Evolutionary conservation across 2,329 filamentous ascomycete species (phyloP).

Genomic region (Cladobotryum protrusum): DNA sequence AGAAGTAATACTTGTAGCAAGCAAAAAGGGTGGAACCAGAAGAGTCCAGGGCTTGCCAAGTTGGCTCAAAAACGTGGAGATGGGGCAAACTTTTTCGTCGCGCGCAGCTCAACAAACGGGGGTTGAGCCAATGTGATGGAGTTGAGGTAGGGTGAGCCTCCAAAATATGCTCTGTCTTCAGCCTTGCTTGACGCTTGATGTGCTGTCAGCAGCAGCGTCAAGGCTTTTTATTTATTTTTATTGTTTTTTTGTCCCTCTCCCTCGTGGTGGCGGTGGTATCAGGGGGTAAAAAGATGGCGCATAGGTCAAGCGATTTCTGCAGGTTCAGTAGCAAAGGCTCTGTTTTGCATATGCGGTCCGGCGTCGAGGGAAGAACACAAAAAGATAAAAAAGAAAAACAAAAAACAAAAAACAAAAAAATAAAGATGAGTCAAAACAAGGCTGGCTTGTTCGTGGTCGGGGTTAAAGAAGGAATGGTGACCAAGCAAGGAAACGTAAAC

Average conservation of each 20-base stretch:
- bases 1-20: slow-evolving; percentile 7
- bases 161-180: no score
- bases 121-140: not conserved
- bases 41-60: slow-evolving; percentile 8
- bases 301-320: not conserved
- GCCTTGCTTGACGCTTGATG: not conserved
- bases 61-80: slow-evolving; percentile 12
- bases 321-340: not conserved
- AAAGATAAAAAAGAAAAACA: no score
- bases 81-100: slow-evolving; percentile 11
- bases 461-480: no score
- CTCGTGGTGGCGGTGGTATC: not conserved
- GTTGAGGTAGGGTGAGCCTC: not conserved
- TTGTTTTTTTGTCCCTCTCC: not conserved
- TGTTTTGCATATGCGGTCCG: not conserved
- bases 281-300: not conserved
- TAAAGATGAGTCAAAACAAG: no score
- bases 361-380: not conserved
- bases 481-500: not conserved
- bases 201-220: not conserved
- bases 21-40: slow-evolving; percentile 7
- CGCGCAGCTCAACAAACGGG: slow-evolving; percentile 5
- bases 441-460: no score
- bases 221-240: not conserved
- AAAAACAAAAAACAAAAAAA: no score